Conservation (phyloP, 352 stramenopile genomes). For the Peronospora belbahrii region DNA sequence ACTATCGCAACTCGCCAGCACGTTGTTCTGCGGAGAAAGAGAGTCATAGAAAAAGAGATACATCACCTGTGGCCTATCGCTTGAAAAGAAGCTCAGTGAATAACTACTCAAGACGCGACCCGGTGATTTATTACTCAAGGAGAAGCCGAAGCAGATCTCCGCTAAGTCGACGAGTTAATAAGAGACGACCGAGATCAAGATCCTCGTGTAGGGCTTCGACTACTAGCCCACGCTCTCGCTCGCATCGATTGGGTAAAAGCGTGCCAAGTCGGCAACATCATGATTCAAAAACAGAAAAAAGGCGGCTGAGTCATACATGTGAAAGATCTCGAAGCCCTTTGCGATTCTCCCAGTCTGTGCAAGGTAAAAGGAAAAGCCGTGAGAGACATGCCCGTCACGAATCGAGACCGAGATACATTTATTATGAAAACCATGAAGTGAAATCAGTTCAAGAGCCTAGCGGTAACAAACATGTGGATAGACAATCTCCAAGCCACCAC, state of each 20-base stretch:
- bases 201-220: neutral
- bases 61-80: too few relatives aligned
- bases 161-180: neutral
- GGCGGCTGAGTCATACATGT: neutral
- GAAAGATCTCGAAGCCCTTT: slow-evolving; percentile 7
- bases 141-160: slow-evolving; percentile 17
- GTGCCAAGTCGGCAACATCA: slow-evolving; percentile 2
- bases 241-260: neutral
- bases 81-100: too few relatives aligned
- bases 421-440: neutral
- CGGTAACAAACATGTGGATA: neutral
- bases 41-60: too few relatives aligned
- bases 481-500: neutral
- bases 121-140: slow-evolving; percentile 1
- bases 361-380: neutral
- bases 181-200: slow-evolving; percentile 6
- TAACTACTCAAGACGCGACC: too few relatives aligned
- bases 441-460: neutral
- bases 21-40: too few relatives aligned
- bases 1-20: too few relatives aligned
- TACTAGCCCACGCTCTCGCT: neutral
- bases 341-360: neutral
- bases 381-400: neutral
- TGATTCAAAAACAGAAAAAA: neutral
- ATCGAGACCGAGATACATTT: neutral